Conservation (phyloP, 805 yeast species). For the Saturnispora bothae region DNA sequence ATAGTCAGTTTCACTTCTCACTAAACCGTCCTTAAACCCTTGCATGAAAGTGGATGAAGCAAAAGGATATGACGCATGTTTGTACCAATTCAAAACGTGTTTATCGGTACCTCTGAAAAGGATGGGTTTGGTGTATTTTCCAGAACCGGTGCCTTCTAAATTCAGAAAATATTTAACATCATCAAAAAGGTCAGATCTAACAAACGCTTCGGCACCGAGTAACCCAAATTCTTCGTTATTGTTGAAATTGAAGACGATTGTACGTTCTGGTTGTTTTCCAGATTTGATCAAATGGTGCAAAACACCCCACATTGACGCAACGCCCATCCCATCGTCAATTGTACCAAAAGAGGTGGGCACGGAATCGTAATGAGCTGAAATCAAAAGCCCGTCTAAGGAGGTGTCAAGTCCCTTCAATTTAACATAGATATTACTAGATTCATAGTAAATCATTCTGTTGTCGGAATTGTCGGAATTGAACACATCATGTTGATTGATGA, state of each 20-base stretch:
- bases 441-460: slow-evolving; percentile 58
- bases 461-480: slow-evolving; percentile 33
- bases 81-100: slow-evolving; percentile 51
- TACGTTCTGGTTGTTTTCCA: slow-evolving; percentile 48
- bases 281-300: slow-evolving; percentile 35
- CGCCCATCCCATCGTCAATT: slow-evolving; percentile 88
- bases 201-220: slow-evolving; percentile 66
- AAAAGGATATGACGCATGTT: slow-evolving; percentile 51
- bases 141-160: slow-evolving; percentile 89
- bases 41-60: slow-evolving; percentile 76
- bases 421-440: slow-evolving; percentile 71
- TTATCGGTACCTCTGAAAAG: slow-evolving; percentile 76
- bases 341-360: slow-evolving; percentile 83
- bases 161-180: slow-evolving; percentile 59
- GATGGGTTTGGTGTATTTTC: slow-evolving; percentile 56
- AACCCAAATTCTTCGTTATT: slow-evolving; percentile 86
- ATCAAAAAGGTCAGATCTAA: slow-evolving; percentile 62
- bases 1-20: slow-evolving; percentile 80
- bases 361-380: slow-evolving; percentile 83
- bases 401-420: slow-evolving; percentile 56
- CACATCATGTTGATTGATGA: slow-evolving; percentile 40
- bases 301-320: slow-evolving; percentile 69
- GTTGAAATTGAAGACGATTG: slow-evolving; percentile 75
- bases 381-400: slow-evolving; percentile 51
- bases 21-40: slow-evolving; percentile 64